These are phyloP conservation scores for Strigomonas culicis DNA, from an alignment of 208 protist species.

Conservation along the genomic window DNA sequence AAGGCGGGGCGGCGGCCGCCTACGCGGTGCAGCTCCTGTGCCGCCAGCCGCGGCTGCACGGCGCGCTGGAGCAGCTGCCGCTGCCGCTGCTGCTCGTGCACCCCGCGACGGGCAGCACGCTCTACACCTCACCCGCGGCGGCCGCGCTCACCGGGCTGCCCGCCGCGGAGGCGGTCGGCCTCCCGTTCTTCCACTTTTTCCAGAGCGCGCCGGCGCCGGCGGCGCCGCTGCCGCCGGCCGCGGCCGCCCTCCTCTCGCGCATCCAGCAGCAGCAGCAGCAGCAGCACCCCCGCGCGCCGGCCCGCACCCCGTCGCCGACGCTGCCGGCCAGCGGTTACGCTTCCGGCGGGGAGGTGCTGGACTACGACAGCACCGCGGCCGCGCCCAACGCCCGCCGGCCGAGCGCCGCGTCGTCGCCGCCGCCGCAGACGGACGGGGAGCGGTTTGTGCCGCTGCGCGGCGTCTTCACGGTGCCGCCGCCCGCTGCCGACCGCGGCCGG, in stretches of 20 bases:
- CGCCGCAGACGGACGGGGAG: background rate
- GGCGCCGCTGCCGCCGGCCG: background rate
- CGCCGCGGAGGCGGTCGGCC: conserved; percentile 52
- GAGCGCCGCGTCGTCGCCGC: background rate
- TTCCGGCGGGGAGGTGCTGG: too few species aligned
- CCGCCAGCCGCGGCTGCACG: conserved; percentile 58
- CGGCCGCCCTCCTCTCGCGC: conserved; percentile 1
- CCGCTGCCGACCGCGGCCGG: background rate
- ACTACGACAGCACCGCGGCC: too few species aligned
- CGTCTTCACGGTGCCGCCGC: background rate
- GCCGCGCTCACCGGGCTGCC: conserved; percentile 30
- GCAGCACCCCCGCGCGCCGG: background rate
- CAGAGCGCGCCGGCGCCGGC: conserved; percentile 1
- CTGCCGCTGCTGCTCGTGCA: conserved; percentile 60
- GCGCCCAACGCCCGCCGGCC: too few species aligned
- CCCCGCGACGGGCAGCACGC: conserved; percentile 42
- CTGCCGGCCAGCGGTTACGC: background rate
- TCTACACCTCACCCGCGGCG: conserved; percentile 54
- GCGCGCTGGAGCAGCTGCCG: conserved; percentile 47
- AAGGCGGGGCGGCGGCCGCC: background rate
- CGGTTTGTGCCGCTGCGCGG: background rate
- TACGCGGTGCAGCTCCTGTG: conserved; percentile 25
- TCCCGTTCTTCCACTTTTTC: conserved; percentile 22
- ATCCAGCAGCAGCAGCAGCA: conserved; percentile 13
- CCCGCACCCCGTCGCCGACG: background rate